Base-by-base conservation (phyloP, 2,329 filamentous ascomycete species). In the Trichoderma atrobrunneum region DNA sequence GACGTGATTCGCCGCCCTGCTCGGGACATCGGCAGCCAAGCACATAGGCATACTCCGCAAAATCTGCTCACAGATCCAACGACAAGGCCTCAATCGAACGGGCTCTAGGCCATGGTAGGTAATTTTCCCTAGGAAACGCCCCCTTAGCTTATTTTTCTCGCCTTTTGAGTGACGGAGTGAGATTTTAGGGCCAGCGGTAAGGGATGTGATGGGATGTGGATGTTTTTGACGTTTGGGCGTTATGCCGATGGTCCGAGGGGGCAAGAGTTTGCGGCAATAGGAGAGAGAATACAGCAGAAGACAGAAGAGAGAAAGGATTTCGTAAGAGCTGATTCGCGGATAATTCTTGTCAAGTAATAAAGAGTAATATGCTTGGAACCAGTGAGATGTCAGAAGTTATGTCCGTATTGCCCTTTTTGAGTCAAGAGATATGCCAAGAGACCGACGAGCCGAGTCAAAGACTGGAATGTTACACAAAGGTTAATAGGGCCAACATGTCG, bases 171-270 rank as follows among this genome's bases (percentile, higher is more conserved):
- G 54, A 68, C 16, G 26, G 57, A 18, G 65, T 68, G 5, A 68
- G 65, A 68, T 68, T 68, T 68, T 68, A 68, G 65, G 34, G 51
- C 26, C 64, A 28, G 64, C 64, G 51, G 64, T 56, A n/a, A 66
- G 30, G 59, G n/a, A 54, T 24, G 48, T 54, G 48, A 54, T 54
- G 48, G 28, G 8, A 14, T 14, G 30, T n/a, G 11, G 14, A 60
- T 32, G 16, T n/a, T 65, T 16, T 21, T 26, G 59, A 18, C 39
- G 32, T n/a, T 14, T 59, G 16, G 18, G 10, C 7, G 24, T 43
- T 10, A 18, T 68, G 51, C 51, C 54, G 26, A 59, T 43, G 34
- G 24, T 11, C 54, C 34, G 54, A 18, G 8, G 7, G 8, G 54
- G 64, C 54, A 68, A 43, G 65, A 68, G 65, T 68, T 43, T 68